Base-by-base conservation (phyloP, 2,329 filamentous ascomycete species). In the Fusarium equiseti region DNA sequence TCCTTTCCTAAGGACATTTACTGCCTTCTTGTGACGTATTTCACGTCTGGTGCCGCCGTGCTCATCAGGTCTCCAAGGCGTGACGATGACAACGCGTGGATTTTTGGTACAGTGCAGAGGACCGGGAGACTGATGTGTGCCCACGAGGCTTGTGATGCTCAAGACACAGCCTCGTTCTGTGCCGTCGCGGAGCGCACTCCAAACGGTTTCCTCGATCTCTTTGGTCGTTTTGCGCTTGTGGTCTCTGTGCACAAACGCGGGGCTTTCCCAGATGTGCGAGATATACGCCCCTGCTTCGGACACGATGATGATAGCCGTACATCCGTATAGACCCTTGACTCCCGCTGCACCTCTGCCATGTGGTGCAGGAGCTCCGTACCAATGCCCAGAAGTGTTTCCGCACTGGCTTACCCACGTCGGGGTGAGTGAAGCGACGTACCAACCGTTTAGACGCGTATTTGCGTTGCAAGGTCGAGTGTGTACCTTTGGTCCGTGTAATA, bases 221-320 rank as follows among this genome's bases (percentile, higher is more conserved):
- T 43, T 64, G 8, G 58, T 61, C 3, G 31, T 31, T 4, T 64
- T 73, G 1, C 43, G 42, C 6, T 22, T 52, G 11, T 50, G 59
- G 13, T 55, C 8, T 1, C 2, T 26, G 29, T 66, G 13, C 67
- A 65, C 35, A 13, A 73, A 73, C 3, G 64, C 68, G 3, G 71
- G 71, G 20, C 42, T 53, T n/a, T 74, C 72, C 72, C 72, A 74
- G 32, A 74, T 74, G 8, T 74, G 72, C 2, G 72, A 74, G 1
- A 74, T 31, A 32, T 74, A 74, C 5, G 64, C 61, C 15, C 72
- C 72, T 26, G 44, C 35, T 6, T 73, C 49, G 5, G 72, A 74
- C 0, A 38, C 53, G 5, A 74, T 73, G 16, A 74, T 67, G 3
- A 74, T 72, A 6, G 70, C 59, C 0, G 72, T 74, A 3, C 72